Base-by-base conservation (phyloP, 106 monocot genomes). In the Allium cepa region DNA sequence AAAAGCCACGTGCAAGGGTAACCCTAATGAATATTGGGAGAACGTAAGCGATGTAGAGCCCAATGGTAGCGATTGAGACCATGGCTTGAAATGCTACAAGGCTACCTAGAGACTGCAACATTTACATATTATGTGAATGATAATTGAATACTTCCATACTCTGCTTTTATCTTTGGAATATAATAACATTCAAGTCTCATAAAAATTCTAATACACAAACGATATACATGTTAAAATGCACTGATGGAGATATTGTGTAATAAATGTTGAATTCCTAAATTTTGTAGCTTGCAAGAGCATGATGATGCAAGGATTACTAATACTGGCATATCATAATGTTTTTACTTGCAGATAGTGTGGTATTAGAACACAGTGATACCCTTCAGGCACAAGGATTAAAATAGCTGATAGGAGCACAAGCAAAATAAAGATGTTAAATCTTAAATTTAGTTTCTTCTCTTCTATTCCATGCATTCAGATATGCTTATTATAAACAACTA, bases 1-100 rank as follows among this genome's bases (percentile, higher is more conserved):
- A 91, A 36, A 75, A 57, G 46, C 81, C 83, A 22, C 87, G 76
- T 12, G 84, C 86, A 48, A 90, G 70, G 8, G 90, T 94, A 17
- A 94, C 81, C 26, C 89, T 73, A 55, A 87, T 80, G 73, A 94
- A 82, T 59, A 94, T 87, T 8, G 93, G 93, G n/a, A 93, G 60
- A 8, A 84, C 89, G 69, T 89, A 94, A 58, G 69, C 69, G 6
- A 69, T 69, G 69, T 69, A 69, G 69, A 69, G 69, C 2, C 69
- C 69, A 12, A 69, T 58, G 4, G 69, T 69, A 47, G 69, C 69
- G 28, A 69, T 69, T 14, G 74, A 74, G 17, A 74, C 74, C 74
- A 74, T 74, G 55, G 66, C 74, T 74, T 74, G 74, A 16, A 74
- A 74, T 13, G 66, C 74, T 14, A 74, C 74, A 10, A 59, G 49